phyloP scores from a whole-genome alignment of 257 asterid genomes.

The Datura wrightii region DNA sequence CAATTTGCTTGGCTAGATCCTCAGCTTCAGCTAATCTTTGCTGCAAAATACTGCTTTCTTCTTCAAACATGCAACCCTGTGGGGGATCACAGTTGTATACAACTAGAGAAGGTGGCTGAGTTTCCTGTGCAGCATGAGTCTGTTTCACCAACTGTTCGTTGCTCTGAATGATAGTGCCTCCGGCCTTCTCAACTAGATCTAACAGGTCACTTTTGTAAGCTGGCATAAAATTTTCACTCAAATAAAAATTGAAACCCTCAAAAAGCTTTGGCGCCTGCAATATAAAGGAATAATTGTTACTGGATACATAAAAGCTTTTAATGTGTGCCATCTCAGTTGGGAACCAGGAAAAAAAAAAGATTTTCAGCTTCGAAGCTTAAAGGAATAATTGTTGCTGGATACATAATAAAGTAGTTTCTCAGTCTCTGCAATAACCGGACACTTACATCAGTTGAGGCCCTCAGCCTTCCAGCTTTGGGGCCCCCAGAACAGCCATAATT shows the following conservation, averaged over 20 bases:
- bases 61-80: conserved; percentile 44
- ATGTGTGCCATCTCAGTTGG: background rate
- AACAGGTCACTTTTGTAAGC: conserved; percentile 66
- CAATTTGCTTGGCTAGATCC: conserved; percentile 43
- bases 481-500: conserved; percentile 81
- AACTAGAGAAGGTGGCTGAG: conserved; percentile 41
- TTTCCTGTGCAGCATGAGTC: conserved; percentile 27
- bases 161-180: conserved; percentile 58
- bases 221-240: conserved; percentile 65
- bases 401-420: conserved; percentile 10
- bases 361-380: background rate
- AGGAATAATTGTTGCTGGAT: background rate
- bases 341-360: background rate
- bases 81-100: conserved; percentile 61
- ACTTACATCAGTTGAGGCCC: conserved; percentile 64
- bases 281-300: conserved; percentile 9
- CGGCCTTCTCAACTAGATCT: conserved; percentile 68
- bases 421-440: background rate
- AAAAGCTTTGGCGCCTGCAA: conserved; percentile 82
- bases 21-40: conserved; percentile 57
- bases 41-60: conserved; percentile 41
- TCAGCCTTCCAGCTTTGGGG: conserved; percentile 80
- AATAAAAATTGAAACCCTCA: conserved; percentile 59
- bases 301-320: background rate
- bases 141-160: conserved; percentile 45